Percentiles rank a stretch among this genome's conserved stretches.
phyloP scores from a whole-genome alignment of 805 yeast genomes.

The Metahyphopichia silvanorum region DNA sequence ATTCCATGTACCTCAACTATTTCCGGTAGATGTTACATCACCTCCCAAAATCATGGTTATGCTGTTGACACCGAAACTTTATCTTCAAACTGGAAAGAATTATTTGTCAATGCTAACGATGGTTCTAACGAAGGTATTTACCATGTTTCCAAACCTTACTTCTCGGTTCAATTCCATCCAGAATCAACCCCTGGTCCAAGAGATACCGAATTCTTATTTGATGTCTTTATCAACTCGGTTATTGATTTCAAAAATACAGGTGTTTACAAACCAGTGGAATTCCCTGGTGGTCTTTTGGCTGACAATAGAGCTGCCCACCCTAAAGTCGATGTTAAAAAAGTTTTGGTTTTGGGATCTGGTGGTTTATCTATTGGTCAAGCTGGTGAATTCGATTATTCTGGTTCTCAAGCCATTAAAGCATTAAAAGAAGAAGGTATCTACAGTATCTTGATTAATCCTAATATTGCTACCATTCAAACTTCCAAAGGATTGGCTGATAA shows the following conservation, averaged over 20 bases:
- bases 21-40: slow-evolving; percentile 95
- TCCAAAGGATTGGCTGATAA: slow-evolving; percentile 97
- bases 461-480: slow-evolving; percentile 97
- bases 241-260: slow-evolving; percentile 59
- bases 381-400: slow-evolving; percentile 98
- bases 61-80: slow-evolving; percentile 88
- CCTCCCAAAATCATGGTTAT: slow-evolving; percentile 98
- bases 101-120: slow-evolving; percentile 94
- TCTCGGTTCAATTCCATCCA: slow-evolving; percentile 99
- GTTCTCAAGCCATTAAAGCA: slow-evolving; percentile 98
- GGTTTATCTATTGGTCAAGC: slow-evolving; percentile 99
- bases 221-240: slow-evolving; percentile 84
- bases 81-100: slow-evolving; percentile 81
- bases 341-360: slow-evolving; percentile 93
- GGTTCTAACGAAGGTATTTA: slow-evolving; percentile 98
- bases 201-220: slow-evolving; percentile 96
- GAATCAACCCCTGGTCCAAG: slow-evolving; percentile 99
- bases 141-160: slow-evolving; percentile 80
- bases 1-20: slow-evolving; percentile 89
- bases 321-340: slow-evolving; percentile 81
- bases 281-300: slow-evolving; percentile 84
- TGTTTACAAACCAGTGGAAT: slow-evolving; percentile 64
- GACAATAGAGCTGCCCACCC: slow-evolving; percentile 79
- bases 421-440: slow-evolving; percentile 96
- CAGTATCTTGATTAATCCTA: slow-evolving; percentile 94